Evolutionary conservation across 1,284 basidiomycete species (phyloP).

Genomic region (Apiotrichum laibachii): DNA sequence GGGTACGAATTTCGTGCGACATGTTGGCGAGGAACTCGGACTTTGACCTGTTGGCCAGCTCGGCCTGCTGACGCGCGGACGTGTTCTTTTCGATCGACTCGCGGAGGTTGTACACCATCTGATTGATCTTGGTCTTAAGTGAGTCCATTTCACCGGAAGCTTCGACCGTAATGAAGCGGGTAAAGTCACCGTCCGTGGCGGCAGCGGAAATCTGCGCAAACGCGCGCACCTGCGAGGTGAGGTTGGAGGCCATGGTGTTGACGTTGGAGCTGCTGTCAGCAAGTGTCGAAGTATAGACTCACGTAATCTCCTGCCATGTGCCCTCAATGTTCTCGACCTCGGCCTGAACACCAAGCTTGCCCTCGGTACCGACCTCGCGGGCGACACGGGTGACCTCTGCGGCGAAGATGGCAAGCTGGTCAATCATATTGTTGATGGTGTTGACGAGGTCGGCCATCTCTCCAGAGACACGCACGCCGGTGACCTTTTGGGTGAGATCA

Average conservation of each 20-base stretch:
- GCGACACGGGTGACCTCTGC: constrained; percentile 94
- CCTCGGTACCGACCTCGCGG: constrained; percentile 90
- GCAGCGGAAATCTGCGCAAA: constrained; percentile 99
- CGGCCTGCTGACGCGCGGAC: constrained; percentile 93
- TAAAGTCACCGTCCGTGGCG: constrained; percentile 98
- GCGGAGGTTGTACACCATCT: constrained; percentile 97
- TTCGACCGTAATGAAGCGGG: constrained; percentile 98
- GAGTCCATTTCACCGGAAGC: constrained; percentile 99
- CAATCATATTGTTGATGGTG: constrained; percentile 89
- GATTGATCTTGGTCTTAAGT: constrained; percentile 84
- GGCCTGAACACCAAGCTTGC: constrained; percentile 94
- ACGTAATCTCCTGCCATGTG: constrained; percentile 99
- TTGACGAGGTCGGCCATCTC: constrained; percentile 87
- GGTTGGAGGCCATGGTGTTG: constrained; percentile 91
- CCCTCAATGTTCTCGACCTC: constrained; percentile 96
- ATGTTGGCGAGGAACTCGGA: constrained; percentile 98
- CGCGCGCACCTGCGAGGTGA: constrained; percentile 97
- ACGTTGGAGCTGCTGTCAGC: constrained; percentile 67
- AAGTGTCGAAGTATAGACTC: constrained; percentile 48
- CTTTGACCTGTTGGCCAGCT: constrained; percentile 93
- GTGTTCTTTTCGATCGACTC: constrained; percentile 99
- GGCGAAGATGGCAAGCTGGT: constrained; percentile 89
- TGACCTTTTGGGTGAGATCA: constrained; percentile 90
- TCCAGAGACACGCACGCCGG: constrained; percentile 85
- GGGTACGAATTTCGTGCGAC: constrained; percentile 96